These are phyloP conservation scores for Diaporthe sp. DNA, from an alignment of 2,329 filamentous ascomycete genomes.

Conservation along the genomic window DNA sequence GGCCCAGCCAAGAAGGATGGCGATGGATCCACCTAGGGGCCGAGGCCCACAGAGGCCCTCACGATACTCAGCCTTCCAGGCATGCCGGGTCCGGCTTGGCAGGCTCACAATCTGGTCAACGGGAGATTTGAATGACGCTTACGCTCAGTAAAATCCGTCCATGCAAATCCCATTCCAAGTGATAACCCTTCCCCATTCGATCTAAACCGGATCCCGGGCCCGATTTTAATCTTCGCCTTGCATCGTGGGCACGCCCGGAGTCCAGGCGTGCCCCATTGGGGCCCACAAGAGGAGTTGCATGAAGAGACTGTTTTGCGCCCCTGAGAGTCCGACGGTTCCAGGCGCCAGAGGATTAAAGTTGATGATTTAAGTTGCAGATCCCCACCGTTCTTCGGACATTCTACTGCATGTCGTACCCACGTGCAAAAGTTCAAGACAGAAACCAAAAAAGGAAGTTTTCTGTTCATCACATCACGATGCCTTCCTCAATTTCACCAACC, in stretches of 20 bases:
- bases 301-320: constrained; percentile 11
- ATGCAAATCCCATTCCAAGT: constrained; percentile 15
- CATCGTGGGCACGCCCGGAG: constrained; percentile 1
- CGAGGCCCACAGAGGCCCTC: constrained; percentile 4
- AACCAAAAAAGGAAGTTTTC: neutral
- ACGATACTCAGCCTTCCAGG: constrained; percentile 24
- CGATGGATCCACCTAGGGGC: constrained; percentile 11
- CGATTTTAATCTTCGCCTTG: constrained; percentile 5
- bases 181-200: constrained; percentile 14
- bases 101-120: neutral
- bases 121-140: constrained; percentile 23
- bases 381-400: constrained; percentile 10
- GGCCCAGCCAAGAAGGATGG: neutral
- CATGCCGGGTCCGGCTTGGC: constrained; percentile 22
- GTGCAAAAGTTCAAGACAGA: neutral
- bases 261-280: neutral
- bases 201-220: neutral
- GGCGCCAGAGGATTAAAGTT: neutral
- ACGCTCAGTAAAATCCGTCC: neutral
- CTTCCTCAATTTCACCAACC: constrained; percentile 16
- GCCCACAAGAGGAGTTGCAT: neutral
- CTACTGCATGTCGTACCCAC: constrained; percentile 27
- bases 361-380: constrained; percentile 30
- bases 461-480: constrained; percentile 7
- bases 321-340: constrained; percentile 3